Evolutionary conservation across 176 grass and related monocot species (phyloP).

Genomic region (Olyra latifolia): DNA sequence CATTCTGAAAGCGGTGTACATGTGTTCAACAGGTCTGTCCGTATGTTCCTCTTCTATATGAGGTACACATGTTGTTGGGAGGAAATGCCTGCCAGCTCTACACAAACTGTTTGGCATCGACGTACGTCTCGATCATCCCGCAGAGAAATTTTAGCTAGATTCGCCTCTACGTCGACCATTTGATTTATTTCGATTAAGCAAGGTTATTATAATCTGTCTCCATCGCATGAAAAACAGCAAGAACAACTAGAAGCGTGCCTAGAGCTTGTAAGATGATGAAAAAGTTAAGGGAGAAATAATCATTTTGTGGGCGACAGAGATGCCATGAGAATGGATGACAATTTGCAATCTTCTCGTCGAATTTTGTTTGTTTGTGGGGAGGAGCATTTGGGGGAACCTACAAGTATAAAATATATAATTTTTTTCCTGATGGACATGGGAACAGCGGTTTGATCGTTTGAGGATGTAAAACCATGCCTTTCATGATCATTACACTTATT

Average conservation of each 20-base stretch:
- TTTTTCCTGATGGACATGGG: neutral
- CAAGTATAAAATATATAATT: neutral
- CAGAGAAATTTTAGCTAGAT: neutral
- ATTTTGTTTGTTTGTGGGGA: slow-evolving; percentile 18
- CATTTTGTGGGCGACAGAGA: neutral
- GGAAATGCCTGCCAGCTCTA: slow-evolving; percentile 34
- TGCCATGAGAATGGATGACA: slow-evolving; percentile 1
- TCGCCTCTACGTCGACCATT: neutral
- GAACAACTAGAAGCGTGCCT: neutral
- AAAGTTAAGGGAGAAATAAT: neutral
- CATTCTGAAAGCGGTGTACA: neutral
- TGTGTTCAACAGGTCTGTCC: neutral
- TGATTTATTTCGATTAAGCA: neutral
- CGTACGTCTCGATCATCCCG: neutral
- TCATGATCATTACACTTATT: too few relatives aligned
- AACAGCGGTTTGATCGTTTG: neutral
- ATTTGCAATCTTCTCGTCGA: neutral
- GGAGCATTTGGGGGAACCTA: neutral
- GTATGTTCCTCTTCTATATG: too few relatives aligned
- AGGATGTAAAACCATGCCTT: too few relatives aligned
- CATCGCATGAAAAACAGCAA: neutral
- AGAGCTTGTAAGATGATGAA: neutral
- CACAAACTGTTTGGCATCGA: neutral
- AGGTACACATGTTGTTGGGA: neutral
- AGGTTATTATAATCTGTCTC: neutral